Percentiles rank a stretch among this genome's conserved stretches.
These are phyloP conservation scores for Ilex paraguariensis DNA, from an alignment of 305 asterid genomes.

Conservation along the genomic window DNA sequence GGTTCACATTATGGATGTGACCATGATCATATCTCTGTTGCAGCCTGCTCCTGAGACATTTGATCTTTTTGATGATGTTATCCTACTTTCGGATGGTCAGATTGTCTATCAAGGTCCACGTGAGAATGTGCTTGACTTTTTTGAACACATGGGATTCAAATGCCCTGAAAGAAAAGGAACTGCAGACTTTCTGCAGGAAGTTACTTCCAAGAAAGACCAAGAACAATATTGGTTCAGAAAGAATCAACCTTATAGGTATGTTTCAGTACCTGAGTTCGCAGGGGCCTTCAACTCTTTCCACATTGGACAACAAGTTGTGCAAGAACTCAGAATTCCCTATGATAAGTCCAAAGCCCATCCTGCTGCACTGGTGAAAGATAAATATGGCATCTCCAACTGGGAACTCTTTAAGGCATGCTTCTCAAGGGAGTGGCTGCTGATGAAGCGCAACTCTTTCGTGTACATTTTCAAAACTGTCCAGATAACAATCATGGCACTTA, in stretches of 20 bases:
- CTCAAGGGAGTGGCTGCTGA: slow-evolving; percentile 44
- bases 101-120: slow-evolving; percentile 52
- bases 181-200: slow-evolving; percentile 59
- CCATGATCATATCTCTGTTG: slow-evolving; percentile 43
- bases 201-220: slow-evolving; percentile 53
- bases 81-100: slow-evolving; percentile 46
- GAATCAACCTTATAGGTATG: slow-evolving; percentile 27
- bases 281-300: slow-evolving; percentile 28
- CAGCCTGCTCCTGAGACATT: slow-evolving; percentile 58
- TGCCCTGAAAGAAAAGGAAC: slow-evolving; percentile 54
- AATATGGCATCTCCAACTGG: slow-evolving; percentile 42
- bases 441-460: slow-evolving; percentile 38
- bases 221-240: slow-evolving; percentile 43
- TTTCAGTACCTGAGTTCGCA: slow-evolving; percentile 31
- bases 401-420: slow-evolving; percentile 48
- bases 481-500: slow-evolving; percentile 61
- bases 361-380: slow-evolving; percentile 43
- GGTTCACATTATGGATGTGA: slow-evolving; percentile 48
- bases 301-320: slow-evolving; percentile 27
- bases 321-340: slow-evolving; percentile 36
- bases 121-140: slow-evolving; percentile 39
- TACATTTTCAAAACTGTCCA: slow-evolving; percentile 50
- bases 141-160: slow-evolving; percentile 40
- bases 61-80: slow-evolving; percentile 45
- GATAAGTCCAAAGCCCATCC: slow-evolving; percentile 41